Evolutionary conservation across 192 early-diverging fungal genomes (phyloP).

Genomic region (Linnemannia schmuckeri): DNA sequence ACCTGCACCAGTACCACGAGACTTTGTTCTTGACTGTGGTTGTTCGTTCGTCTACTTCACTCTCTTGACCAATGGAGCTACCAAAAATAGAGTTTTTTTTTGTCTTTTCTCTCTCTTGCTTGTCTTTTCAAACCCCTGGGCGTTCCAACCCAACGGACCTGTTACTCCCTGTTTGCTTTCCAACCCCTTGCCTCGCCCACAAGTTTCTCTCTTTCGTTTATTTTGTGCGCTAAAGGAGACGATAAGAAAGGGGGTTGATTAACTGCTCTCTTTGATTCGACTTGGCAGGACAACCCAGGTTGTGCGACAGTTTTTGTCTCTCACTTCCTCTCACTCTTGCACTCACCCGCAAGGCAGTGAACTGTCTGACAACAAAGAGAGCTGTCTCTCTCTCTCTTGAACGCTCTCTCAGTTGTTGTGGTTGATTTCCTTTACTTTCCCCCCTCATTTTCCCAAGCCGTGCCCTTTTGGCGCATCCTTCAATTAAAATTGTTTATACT

Average conservation of each 20-base stretch:
- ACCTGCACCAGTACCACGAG: background rate
- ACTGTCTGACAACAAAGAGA: background rate
- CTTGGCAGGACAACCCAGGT: background rate
- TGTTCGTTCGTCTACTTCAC: background rate
- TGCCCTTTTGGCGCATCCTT: background rate
- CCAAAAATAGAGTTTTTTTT: slow-evolving; percentile 5
- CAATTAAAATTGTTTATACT: background rate
- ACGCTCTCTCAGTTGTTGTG: no score
- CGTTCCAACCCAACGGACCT: background rate
- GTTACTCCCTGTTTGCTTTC: background rate
- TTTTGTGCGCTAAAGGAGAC: background rate
- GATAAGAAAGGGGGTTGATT: background rate
- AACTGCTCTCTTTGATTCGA: background rate
- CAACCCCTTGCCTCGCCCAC: background rate
- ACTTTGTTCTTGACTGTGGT: background rate
- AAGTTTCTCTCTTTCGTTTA: background rate
- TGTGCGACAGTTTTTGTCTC: background rate
- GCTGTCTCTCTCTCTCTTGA: background rate
- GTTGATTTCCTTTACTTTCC: background rate
- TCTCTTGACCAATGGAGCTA: background rate
- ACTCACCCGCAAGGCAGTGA: background rate
- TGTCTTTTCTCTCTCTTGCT: background rate
- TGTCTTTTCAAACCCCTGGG: background rate
- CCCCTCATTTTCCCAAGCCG: background rate
- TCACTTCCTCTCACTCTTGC: background rate